Percentiles rank a stretch among this genome's conserved stretches.
phyloP scores from a whole-genome alignment of 495 filamentous ascomycete species.

The Amorphotheca resinae region DNA sequence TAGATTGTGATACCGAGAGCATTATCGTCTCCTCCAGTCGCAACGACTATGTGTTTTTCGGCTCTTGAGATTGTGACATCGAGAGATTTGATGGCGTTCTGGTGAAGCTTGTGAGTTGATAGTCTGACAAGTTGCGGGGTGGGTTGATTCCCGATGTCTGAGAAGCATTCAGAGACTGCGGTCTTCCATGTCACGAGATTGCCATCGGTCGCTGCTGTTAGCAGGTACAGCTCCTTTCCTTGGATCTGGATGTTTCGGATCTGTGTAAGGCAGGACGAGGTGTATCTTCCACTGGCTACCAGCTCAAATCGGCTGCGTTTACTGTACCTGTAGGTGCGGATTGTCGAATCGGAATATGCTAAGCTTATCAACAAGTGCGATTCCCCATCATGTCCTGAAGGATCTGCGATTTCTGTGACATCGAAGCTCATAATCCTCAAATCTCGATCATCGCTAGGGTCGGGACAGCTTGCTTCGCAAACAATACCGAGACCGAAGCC shows the following conservation, averaged over 20 bases:
- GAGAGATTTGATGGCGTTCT: slow-evolving; percentile 59
- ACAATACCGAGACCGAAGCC: slow-evolving; percentile 37
- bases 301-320: slow-evolving; percentile 36
- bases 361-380: slow-evolving; percentile 47
- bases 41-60: slow-evolving; percentile 32
- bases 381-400: not conserved
- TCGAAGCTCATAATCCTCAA: slow-evolving; percentile 70
- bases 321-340: slow-evolving; percentile 53
- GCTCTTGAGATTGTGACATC: slow-evolving; percentile 8
- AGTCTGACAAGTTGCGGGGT: slow-evolving; percentile 15
- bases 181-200: slow-evolving; percentile 27
- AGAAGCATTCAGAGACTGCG: not conserved
- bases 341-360: slow-evolving; percentile 66
- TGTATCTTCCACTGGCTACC: slow-evolving; percentile 49
- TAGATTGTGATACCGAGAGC: slow-evolving; percentile 45
- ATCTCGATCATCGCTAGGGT: slow-evolving; percentile 49
- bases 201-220: slow-evolving; percentile 36
- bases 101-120: slow-evolving; percentile 41
- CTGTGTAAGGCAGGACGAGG: slow-evolving; percentile 70
- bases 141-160: not conserved
- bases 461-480: slow-evolving; percentile 49
- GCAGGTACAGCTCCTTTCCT: slow-evolving; percentile 28
- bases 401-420: slow-evolving; percentile 24
- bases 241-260: slow-evolving; percentile 25
- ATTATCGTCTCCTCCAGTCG: slow-evolving; percentile 81